These are phyloP conservation scores for Sonneratia caseolaris DNA, from an alignment of 345 rosid genomes.

Conservation along the genomic window DNA sequence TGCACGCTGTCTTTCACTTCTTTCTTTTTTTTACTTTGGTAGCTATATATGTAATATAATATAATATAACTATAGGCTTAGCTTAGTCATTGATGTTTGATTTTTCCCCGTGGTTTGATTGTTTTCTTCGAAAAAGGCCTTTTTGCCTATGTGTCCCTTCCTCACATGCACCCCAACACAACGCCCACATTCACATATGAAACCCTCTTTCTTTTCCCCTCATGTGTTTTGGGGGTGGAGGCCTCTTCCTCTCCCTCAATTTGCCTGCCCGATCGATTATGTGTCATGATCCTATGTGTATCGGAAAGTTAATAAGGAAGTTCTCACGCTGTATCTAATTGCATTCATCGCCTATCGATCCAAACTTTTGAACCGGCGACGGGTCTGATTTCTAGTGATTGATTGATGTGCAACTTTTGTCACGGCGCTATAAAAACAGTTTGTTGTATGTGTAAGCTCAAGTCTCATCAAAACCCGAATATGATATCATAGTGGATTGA, in stretches of 20 bases:
- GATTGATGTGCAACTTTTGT: no score
- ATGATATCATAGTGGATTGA: no score
- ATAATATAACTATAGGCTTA: not conserved
- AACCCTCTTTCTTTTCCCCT: constrained; percentile 11
- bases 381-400: no score
- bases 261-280: not conserved
- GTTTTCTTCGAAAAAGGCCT: constrained; percentile 28
- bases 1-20: constrained; percentile 1
- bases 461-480: no score
- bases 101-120: constrained; percentile 8
- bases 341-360: no score
- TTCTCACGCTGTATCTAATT: no score
- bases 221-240: not conserved
- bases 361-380: no score
- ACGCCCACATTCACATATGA: not conserved
- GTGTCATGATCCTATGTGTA: no score
- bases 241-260: not conserved
- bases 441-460: no score
- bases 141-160: constrained; percentile 26
- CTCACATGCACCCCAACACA: constrained; percentile 53
- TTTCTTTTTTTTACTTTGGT: not conserved
- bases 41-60: not conserved
- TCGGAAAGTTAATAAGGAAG: not conserved
- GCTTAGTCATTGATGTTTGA: not conserved
- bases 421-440: no score